Evolutionary conservation across 2,329 filamentous ascomycete genomes (phyloP), one percentile per base, ranked within the genome.

Genomic region (Colletotrichum cuscutae): DNA sequence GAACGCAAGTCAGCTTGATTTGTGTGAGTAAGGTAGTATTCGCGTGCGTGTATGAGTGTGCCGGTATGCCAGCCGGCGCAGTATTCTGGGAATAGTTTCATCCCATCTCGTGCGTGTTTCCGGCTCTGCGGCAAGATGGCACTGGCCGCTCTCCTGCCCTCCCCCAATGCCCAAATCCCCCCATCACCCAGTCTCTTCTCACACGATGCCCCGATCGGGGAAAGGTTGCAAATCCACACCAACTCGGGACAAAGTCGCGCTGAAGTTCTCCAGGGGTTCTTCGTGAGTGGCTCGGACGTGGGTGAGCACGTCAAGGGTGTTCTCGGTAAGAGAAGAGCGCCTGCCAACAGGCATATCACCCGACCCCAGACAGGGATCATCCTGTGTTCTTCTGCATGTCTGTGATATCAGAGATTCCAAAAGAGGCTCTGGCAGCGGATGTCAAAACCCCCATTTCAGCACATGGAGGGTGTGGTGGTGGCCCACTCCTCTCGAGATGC

Each of bases 101-200:
- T 73, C 71, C 71, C 66, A 71, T 70, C 60, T 65, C 26, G 54
- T 19, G 24, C 49, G 35, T 73, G 71, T 73, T 73, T 73, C 71
- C 66, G 56, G 56, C 26, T 57, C 26, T 28, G 60, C 71, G 66
- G 71, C 66, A 61, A 12, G 5, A 12, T 59, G 46, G 66, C 61
- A 70, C 60, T 70, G 70, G 61, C 61, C 67, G 46, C 59, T 46
- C 60, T 15, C 46, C 11, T 26, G 19, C n/a, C 46, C 46, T 35
- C 32, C 32, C 32, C 32, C 32, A 11, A 12, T 3, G 11, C 19
- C 15, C 53, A 26, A 13, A 52, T 53, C 26, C 53, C 30, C 42
- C 54, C 28, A 32, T 52, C 37, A 19, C 42, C 42, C 19, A 49
- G 56, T 42, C 37, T 42, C 56, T 70, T 70, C 60, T 65, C 70